Evolutionary conservation across 176 grass and related monocot species (phyloP).

Genomic region (barley (Hordeum vulgare)): MorexV3_pseudomolecules_assembly NC_058523.1:500996083-500996582

Average conservation of each 20-base stretch:
- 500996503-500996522: too few species aligned
- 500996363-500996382: neutral
- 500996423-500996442: too few species aligned
- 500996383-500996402: neutral
- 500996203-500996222: neutral
- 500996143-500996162: constrained; percentile 4
- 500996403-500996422: too few species aligned
- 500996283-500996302: constrained; percentile 19
- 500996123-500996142: constrained; percentile 27
- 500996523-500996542: too few species aligned
- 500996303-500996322: neutral
- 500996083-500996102: constrained; percentile 17
- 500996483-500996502: too few species aligned
- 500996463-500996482: too few species aligned
- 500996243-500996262: neutral
- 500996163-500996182: neutral
- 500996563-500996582: too few species aligned
- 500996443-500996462: too few species aligned
- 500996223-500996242: constrained; percentile 19
- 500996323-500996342: neutral
- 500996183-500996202: neutral
- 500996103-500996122: constrained; percentile 26
- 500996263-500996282: neutral
- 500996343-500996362: neutral
- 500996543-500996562: too few species aligned